A percentile compares a stretch with the other conserved stretches of the same genome.
phyloP scores from a whole-genome alignment of 2,329 filamentous ascomycete species.

The Cephalotrichum gorgonifer region DNA sequence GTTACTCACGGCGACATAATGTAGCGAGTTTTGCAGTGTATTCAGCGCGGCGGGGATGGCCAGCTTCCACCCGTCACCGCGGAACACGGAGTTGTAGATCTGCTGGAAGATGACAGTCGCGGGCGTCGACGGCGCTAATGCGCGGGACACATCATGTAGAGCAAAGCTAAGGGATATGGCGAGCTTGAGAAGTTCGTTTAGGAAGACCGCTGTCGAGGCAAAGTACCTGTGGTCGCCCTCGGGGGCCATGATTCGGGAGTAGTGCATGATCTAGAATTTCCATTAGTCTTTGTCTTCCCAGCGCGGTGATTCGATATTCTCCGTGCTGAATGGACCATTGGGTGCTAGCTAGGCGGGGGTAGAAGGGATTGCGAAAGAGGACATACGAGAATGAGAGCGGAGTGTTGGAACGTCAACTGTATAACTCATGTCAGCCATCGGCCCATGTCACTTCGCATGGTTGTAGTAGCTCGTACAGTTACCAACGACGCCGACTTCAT shows the following conservation, averaged over 20 bases:
- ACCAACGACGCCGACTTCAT: conserved; percentile 60
- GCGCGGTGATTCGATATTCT: too few relatives aligned
- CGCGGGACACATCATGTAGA: conserved; percentile 75
- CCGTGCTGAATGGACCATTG: too few relatives aligned
- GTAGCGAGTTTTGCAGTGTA: conserved; percentile 84
- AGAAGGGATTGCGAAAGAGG: background rate
- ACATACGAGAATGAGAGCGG: conserved; percentile 57
- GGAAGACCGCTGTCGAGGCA: conserved; percentile 84
- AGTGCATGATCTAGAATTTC: conserved; percentile 72
- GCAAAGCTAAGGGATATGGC: conserved; percentile 77
- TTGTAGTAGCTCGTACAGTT: conserved; percentile 25
- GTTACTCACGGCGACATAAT: conserved; percentile 87
- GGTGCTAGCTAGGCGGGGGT: background rate
- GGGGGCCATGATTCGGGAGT: conserved; percentile 87
- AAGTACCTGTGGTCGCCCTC: conserved; percentile 79
- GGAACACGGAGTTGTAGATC: conserved; percentile 72
- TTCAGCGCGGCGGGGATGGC: conserved; percentile 82
- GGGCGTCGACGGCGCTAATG: conserved; percentile 66
- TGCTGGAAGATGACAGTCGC: conserved; percentile 71
- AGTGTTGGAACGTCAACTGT: conserved; percentile 67
- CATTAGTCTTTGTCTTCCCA: background rate
- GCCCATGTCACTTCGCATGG: conserved; percentile 7
- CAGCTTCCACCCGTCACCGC: conserved; percentile 88
- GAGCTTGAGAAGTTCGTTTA: conserved; percentile 88
- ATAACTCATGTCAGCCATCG: background rate